Base-by-base conservation (phyloP, 192 early-diverging fungal species). In the Fimicolochytrium jonesii region DNA sequence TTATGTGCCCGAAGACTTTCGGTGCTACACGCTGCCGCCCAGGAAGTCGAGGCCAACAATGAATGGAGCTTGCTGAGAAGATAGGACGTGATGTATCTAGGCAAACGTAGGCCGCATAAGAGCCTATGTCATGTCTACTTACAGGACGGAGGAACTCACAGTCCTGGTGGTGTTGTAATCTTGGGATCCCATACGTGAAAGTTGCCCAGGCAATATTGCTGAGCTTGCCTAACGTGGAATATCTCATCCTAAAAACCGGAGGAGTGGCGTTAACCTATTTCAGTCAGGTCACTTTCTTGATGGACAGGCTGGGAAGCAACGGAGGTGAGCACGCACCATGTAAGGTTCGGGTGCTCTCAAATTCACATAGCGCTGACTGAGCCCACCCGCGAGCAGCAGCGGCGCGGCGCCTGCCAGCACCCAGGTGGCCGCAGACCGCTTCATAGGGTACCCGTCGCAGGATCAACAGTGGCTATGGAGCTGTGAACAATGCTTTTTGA, bases 171-270 rank as follows among this genome's bases (percentile, higher is more conserved):
- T n/a, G 95, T 98, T 0, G 95, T 98, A 25, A 98, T 68, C 66
- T 94, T 98, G n/a, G 87, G 86, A 65, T 98, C 88, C 88, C 90
- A 98, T 25, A 64, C 71, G 37, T 36, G 52, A 64, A 78, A 98
- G 41, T 82, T 68, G 18, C 86, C 87, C 2, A 49, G 20, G 60
- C 92, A 93, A 77, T 95, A 98, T 20, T 62, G 75, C 64, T 92
- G 90, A 17, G 92, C 91, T 70, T 98, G 95, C 18, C 86, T 86
- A 18, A 95, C 65, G 68, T 98, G 95, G 73, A 96, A 98, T 23
- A 89, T 80, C 68, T 98, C 95, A 72, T 98, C 95, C 95, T 91
- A 72, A n/a, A n/a, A n/a, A n/a, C n/a, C n/a, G n/a, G n/a, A n/a
- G n/a, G n/a, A 7, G 41, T 1, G 0, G 33, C 32, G 22, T 32